Evolutionary conservation across 352 stramenopile species (phyloP).

Genomic region (Phytopythium delawarense): DNA sequence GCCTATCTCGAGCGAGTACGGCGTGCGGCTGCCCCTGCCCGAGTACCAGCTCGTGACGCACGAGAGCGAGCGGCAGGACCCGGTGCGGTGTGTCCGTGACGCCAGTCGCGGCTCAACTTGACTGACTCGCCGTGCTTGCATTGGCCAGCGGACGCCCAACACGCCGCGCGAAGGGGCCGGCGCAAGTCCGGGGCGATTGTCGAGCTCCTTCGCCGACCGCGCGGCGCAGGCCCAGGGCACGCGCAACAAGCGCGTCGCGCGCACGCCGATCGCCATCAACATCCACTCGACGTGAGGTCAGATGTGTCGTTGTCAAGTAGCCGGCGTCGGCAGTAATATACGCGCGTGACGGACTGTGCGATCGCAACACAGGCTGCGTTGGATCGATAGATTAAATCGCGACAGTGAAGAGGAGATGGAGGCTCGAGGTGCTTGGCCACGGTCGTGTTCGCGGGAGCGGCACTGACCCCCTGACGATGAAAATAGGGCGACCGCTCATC

Average conservation of each 20-base stretch:
- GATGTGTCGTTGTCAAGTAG: background rate
- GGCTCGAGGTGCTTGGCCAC: too few relatives aligned
- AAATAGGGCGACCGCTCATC: conserved; percentile 4
- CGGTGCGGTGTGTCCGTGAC: conserved; percentile 18
- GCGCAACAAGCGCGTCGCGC: conserved; percentile 73
- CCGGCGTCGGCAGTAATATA: background rate
- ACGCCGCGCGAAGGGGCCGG: conserved; percentile 1
- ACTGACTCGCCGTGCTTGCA: background rate
- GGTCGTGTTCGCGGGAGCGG: background rate
- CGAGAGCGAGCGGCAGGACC: conserved; percentile 60
- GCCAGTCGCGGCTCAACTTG: background rate
- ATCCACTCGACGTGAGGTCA: conserved; percentile 20
- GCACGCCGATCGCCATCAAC: conserved; percentile 63
- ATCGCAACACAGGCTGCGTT: background rate
- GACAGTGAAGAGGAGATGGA: background rate
- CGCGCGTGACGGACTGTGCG: background rate
- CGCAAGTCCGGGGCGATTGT: background rate
- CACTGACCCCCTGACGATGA: background rate
- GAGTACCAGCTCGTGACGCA: conserved; percentile 71
- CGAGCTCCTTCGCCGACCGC: conserved; percentile 10
- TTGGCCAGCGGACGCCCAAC: conserved; percentile 1
- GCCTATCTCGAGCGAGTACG: conserved; percentile 79
- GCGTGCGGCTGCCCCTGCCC: conserved; percentile 63
- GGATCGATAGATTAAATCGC: background rate
- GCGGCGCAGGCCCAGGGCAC: conserved; percentile 47